Conservation (phyloP, 1,284 basidiomycete genomes). For the Irpex sp. region DNA sequence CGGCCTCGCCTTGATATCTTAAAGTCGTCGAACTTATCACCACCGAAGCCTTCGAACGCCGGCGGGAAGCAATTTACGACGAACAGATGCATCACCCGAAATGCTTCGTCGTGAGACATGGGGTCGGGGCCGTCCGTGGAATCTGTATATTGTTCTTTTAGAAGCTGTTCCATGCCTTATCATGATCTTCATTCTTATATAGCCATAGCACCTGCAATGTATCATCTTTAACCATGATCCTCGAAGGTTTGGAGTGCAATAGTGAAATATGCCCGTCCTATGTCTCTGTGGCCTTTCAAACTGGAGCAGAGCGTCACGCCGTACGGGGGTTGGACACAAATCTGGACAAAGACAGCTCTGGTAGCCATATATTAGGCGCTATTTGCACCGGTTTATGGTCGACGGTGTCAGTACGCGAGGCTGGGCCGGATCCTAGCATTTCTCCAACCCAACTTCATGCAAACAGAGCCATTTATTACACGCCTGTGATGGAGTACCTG, state of each 20-base stretch:
- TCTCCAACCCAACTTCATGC: not conserved
- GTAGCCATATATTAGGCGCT: not conserved
- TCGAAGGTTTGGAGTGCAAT: not conserved
- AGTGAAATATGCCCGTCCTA: not conserved
- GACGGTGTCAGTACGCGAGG: not conserved
- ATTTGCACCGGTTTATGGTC: not conserved
- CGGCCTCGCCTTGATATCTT: not conserved
- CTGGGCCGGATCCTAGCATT: not conserved
- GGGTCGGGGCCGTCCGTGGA: not conserved
- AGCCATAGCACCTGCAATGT: slow-evolving; percentile 1
- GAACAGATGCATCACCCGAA: not conserved
- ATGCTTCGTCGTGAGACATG: not conserved
- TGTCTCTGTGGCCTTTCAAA: not conserved
- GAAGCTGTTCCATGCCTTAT: not conserved
- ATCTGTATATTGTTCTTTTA: not conserved
- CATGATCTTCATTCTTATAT: not conserved
- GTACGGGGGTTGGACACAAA: not conserved
- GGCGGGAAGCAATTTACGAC: not conserved
- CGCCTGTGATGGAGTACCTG: not conserved
- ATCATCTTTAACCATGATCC: not conserved
- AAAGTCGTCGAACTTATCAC: not conserved
- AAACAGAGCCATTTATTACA: not conserved
- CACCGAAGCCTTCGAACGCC: not conserved
- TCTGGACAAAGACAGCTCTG: not conserved
- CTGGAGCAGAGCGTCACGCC: not conserved